Percentiles rank a stretch among this genome's conserved stretches.
These are phyloP conservation scores for Pluteus cervinus DNA, from an alignment of 768 basidiomycete species.

Conservation along the genomic window DNA sequence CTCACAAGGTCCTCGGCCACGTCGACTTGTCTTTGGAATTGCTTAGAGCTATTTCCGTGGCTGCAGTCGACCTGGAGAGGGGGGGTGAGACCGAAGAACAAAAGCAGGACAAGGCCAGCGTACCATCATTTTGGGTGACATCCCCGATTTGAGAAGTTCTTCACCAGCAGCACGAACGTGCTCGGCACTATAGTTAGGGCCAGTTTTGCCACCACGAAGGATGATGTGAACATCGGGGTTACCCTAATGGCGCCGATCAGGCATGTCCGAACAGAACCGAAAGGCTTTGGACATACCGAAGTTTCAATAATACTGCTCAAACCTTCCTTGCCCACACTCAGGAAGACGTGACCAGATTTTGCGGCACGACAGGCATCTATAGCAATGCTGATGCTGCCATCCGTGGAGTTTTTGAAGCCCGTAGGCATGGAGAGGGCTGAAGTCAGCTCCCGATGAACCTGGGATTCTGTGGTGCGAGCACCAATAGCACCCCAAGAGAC, in stretches of 20 bases:
- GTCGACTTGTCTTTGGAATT: constrained; percentile 80
- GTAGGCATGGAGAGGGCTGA: constrained; percentile 92
- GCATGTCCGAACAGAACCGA: constrained; percentile 3
- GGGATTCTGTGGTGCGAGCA: constrained; percentile 86
- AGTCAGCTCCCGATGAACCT: constrained; percentile 86
- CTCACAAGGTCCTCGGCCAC: constrained; percentile 89
- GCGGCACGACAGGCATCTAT: constrained; percentile 96
- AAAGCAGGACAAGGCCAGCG: constrained; percentile 11
- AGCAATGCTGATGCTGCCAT: constrained; percentile 87
- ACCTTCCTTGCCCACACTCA: constrained; percentile 96
- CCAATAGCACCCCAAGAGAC: constrained; percentile 95
- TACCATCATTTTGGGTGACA: constrained; percentile 85
- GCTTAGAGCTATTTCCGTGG: constrained; percentile 92
- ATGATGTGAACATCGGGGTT: constrained; percentile 94
- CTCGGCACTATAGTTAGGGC: constrained; percentile 84
- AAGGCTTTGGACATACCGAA: constrained; percentile 40
- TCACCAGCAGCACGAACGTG: constrained; percentile 70
- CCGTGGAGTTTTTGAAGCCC: constrained; percentile 98
- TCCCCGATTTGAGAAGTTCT: constrained; percentile 73
- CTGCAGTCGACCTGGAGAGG: constrained; percentile 82
- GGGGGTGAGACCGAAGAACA: constrained; percentile 1
- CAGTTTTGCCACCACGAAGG: constrained; percentile 81
- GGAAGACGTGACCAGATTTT: constrained; percentile 86
- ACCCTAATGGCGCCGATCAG: constrained; percentile 39
- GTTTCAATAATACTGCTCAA: constrained; percentile 94